A percentile compares a stretch with the other conserved stretches of the same genome.
Conservation (phyloP, 495 filamentous ascomycete species). For the Neurospora tetrasperma region DNA sequence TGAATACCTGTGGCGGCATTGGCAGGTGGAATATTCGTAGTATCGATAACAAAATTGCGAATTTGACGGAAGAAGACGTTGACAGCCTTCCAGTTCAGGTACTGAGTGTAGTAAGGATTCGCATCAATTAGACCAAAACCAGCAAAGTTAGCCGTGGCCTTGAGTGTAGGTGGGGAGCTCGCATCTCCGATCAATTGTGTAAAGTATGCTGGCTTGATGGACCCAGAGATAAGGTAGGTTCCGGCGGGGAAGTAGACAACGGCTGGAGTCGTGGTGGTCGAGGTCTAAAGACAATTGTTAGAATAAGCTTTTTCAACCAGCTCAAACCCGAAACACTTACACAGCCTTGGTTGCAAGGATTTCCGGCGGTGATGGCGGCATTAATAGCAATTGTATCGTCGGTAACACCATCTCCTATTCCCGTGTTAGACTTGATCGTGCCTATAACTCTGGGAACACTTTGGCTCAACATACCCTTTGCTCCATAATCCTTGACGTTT, state of each 20-base stretch:
- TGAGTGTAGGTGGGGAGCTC: conserved; percentile 36
- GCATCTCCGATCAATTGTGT: conserved; percentile 49
- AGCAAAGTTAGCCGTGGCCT: conserved; percentile 52
- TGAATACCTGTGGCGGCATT: conserved; percentile 55
- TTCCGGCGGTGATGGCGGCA: conserved; percentile 61
- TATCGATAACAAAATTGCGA: conserved; percentile 67
- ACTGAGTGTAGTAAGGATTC: conserved; percentile 51
- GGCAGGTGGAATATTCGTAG: conserved; percentile 48
- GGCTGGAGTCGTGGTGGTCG: conserved; percentile 64
- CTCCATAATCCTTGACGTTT: conserved; percentile 52
- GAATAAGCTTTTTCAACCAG: neutral
- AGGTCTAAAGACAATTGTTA: conserved; percentile 27
- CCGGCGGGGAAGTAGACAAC: conserved; percentile 73
- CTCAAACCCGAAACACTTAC: conserved; percentile 21
- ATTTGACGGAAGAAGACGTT: conserved; percentile 74
- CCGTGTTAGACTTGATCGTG: neutral
- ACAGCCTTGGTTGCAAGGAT: conserved; percentile 66
- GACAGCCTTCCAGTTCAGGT: conserved; percentile 45
- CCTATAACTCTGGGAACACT: neutral
- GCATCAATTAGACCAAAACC: conserved; percentile 60
- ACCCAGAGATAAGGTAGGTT: conserved; percentile 58
- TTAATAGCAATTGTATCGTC: conserved; percentile 87
- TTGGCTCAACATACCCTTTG: conserved; percentile 35
- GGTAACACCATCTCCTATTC: conserved; percentile 40
- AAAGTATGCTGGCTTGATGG: conserved; percentile 55